Conservation (phyloP, 768 basidiomycete species). For the Amanita pseudoporphyria region DNA sequence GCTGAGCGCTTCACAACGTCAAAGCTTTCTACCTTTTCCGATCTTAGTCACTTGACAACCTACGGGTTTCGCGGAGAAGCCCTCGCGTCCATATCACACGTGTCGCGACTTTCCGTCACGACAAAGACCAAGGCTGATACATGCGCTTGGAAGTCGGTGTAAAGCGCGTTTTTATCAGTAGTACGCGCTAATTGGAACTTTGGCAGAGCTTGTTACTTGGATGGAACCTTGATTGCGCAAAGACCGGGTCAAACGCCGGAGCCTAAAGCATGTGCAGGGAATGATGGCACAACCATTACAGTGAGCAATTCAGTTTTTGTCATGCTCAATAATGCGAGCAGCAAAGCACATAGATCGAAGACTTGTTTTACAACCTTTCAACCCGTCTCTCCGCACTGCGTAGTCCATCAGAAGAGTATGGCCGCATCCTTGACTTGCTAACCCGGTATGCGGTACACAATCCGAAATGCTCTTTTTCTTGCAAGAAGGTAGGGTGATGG, state of each 20-base stretch:
- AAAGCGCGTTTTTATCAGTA: neutral
- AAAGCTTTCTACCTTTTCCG: constrained; percentile 80
- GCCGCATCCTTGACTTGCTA: constrained; percentile 82
- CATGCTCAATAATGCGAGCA: neutral
- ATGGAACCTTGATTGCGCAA: constrained; percentile 61
- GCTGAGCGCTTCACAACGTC: constrained; percentile 96
- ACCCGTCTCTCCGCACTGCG: constrained; percentile 79
- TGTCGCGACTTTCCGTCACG: constrained; percentile 79
- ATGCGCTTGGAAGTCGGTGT: constrained; percentile 87
- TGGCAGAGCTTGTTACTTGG: constrained; percentile 67
- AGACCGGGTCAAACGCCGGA: constrained; percentile 67
- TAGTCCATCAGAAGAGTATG: constrained; percentile 84
- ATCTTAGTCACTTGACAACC: constrained; percentile 73
- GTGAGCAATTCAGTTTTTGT: constrained; percentile 31
- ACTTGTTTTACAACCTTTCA: constrained; percentile 91
- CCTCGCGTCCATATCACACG: constrained; percentile 90
- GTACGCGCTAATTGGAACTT: constrained; percentile 3
- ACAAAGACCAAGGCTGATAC: constrained; percentile 78
- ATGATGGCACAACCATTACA: constrained; percentile 85
- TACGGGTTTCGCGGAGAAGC: constrained; percentile 99
- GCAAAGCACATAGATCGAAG: constrained; percentile 63
- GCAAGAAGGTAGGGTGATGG: constrained; percentile 66
- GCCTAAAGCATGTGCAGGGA: constrained; percentile 87
- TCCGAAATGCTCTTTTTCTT: constrained; percentile 75
- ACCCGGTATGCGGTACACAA: constrained; percentile 95